Base-by-base conservation (phyloP, 768 basidiomycete species). In the Filobasidium floriforme region DNA sequence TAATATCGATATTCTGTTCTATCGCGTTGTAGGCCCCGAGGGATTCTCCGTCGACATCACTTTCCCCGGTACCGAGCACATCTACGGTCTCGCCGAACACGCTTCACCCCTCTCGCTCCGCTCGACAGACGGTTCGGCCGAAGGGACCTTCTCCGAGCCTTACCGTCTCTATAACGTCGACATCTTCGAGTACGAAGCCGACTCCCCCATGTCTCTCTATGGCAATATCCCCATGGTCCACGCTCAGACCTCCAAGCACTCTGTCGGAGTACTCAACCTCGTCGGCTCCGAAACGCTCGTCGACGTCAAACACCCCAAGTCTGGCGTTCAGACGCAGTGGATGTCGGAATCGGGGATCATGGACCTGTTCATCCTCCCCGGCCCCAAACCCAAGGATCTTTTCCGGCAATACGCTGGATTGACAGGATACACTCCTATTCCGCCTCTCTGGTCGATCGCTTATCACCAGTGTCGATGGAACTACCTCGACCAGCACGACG, bases 391-490 rank as follows among this genome's bases (percentile, higher is more conserved):
- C 11, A 80, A 83, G 9, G 87, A 89, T 1, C 82, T 97, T 40
- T 92, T 97, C 78, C 83, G 81, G 55, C 91, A 97, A 76, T 97
- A 94, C 75, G 83, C 90, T 0, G 79, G 81, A 22, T 83, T 98
- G 62, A 96, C 93, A 0, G 96, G 96, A 0, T 84, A 88, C 0
- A 85, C 89, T 0, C 86, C 88, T 4, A 82, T 99, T n/a, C 96
- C 96, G 0, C 87, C 91, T 10, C 84, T 89, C 22, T 97, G 90
- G 86, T 86, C 90, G 29, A 82, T 97, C 65, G 96, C 87, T 0
- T 94, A 99, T 74, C 96, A 98, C 78, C 96, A 98, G 76, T 98
- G 94, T 77, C 83, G 96, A 41, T 98, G 96, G 96, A 98, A 99
- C 76, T 98, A 99, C 74, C 83, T 94, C 69, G 89, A 87, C 79